These are phyloP conservation scores for Globisporangium nagaii DNA, from an alignment of 352 stramenopile species.

Conservation along the genomic window DNA sequence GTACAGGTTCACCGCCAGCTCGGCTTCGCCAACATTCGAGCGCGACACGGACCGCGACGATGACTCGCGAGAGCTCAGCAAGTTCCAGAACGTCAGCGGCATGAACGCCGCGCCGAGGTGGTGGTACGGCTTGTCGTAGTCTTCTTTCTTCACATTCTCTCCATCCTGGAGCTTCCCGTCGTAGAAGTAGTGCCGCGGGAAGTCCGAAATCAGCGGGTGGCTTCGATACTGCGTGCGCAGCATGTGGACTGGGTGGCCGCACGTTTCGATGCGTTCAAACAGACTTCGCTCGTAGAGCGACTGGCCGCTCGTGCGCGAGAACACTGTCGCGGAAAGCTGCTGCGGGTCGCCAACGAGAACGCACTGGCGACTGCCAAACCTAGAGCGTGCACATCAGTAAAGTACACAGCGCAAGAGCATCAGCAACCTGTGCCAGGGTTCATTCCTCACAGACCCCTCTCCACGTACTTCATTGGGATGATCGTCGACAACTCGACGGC, in stretches of 20 bases:
- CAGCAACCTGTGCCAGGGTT: no score
- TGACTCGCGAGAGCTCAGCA: conserved; percentile 72
- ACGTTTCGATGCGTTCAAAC: conserved; percentile 89
- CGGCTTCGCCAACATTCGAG: conserved; percentile 72
- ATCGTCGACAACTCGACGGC: conserved; percentile 84
- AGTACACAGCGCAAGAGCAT: neutral
- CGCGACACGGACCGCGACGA: conserved; percentile 70
- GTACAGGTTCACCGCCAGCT: conserved; percentile 86
- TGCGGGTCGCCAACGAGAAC: conserved; percentile 92
- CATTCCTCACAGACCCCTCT: no score
- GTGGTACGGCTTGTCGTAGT: conserved; percentile 78
- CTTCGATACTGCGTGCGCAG: conserved; percentile 84
- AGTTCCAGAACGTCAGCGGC: conserved; percentile 85
- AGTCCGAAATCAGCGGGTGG: conserved; percentile 80
- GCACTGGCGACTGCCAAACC: conserved; percentile 86
- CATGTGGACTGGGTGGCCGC: conserved; percentile 87
- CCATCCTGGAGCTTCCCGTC: conserved; percentile 78
- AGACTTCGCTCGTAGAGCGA: conserved; percentile 90
- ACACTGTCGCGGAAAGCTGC: conserved; percentile 91
- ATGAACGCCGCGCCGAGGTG: conserved; percentile 63
- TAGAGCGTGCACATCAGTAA: conserved; percentile 15
- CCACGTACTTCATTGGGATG: conserved; percentile 86
- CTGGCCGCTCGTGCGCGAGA: conserved; percentile 79
- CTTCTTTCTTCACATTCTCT: conserved; percentile 60
- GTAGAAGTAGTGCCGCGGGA: conserved; percentile 85